Evolutionary conservation across 2,329 filamentous ascomycete species (phyloP).

Genomic region (Neofusicoccum umdonicola): DNA sequence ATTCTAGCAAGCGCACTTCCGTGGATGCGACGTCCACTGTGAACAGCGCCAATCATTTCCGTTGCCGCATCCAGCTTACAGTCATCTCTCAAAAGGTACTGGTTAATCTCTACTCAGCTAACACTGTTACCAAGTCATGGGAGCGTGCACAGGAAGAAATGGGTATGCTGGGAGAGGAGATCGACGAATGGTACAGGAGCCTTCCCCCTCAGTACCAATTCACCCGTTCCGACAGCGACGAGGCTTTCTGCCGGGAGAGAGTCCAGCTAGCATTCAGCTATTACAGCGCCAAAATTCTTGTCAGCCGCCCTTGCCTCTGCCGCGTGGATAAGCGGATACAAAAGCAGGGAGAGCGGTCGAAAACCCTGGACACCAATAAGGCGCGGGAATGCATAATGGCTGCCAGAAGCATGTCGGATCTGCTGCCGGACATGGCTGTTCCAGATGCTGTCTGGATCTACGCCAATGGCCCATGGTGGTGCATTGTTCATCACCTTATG

Average conservation of each 20-base stretch:
- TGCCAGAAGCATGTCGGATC: conserved; percentile 31
- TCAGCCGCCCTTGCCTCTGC: conserved; percentile 41
- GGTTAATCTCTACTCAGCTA: conserved; percentile 32
- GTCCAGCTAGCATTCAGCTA: conserved; percentile 33
- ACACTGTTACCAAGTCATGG: conserved; percentile 32
- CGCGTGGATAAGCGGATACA: conserved; percentile 31
- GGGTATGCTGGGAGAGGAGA: conserved; percentile 25
- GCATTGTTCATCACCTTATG: conserved; percentile 39
- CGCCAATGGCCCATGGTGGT: conserved; percentile 40
- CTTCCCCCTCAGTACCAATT: conserved; percentile 32
- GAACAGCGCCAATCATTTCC: conserved; percentile 13
- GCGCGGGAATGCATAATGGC: conserved; percentile 35
- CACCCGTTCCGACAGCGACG: conserved; percentile 14
- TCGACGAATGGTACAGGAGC: conserved; percentile 33
- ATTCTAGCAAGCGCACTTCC: background rate
- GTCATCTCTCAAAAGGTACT: conserved; percentile 32
- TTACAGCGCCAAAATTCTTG: conserved; percentile 35
- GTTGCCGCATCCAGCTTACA: conserved; percentile 23
- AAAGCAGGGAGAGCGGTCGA: conserved; percentile 30
- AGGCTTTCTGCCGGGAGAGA: conserved; percentile 26
- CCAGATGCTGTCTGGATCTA: conserved; percentile 26
- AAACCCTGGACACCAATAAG: conserved; percentile 30
- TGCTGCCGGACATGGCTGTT: conserved; percentile 32
- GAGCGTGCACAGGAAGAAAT: conserved; percentile 33
- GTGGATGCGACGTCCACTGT: background rate